Base-by-base conservation (phyloP, 768 basidiomycete species). In the Amanita exitialis region DNA sequence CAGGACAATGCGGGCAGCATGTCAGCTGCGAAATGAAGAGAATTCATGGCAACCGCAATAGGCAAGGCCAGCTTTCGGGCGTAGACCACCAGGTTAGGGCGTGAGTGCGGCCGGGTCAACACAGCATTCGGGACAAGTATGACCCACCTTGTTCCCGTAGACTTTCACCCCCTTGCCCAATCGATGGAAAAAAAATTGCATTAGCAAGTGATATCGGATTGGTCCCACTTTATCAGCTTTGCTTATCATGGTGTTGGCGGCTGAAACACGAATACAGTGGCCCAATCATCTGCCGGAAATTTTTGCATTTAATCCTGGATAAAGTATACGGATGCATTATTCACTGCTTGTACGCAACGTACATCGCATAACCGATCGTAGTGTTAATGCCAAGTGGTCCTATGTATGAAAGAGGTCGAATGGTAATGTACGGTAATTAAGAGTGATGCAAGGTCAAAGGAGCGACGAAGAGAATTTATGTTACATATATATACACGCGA, bases 351-450 rank as follows among this genome's bases (percentile, higher is more conserved):
- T 41, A 41, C 25, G 30, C 36, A 28, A 49, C 13, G 36, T 49
- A 50, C 48, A 28, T 41, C 4, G 38, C 48, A 49, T 32, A 41
- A 27, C 27, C 30, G 37, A 49, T 48, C 47, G 35, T 48, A 48
- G 32, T 25, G 36, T 48, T 49, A 37, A 49, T 38, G 47, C 37
- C 34, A 23, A 35, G 15, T 47, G 30, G 30, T 47, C 43, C 27
- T 48, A n/a, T 25, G 36, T 36, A 49, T 18, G 36, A 39, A 28
- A 28, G 21, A 25, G 9, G 48, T 9, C 36, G 34, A 51, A 44
- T 44, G 50, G 42, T 44, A 51, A 51, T 36, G 50, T 51, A 51
- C 42, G 50, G 50, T 51, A 44, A 51, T 51, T 51, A 51, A 42
- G 38, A 30, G 27, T 41, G 49, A n/a, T 49, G 49, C 49, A 42